Evolutionary conservation across 169 alveolate species (phyloP), one percentile per base, ranked within the genome.

Genomic region (Eimeria acervulina): DNA sequence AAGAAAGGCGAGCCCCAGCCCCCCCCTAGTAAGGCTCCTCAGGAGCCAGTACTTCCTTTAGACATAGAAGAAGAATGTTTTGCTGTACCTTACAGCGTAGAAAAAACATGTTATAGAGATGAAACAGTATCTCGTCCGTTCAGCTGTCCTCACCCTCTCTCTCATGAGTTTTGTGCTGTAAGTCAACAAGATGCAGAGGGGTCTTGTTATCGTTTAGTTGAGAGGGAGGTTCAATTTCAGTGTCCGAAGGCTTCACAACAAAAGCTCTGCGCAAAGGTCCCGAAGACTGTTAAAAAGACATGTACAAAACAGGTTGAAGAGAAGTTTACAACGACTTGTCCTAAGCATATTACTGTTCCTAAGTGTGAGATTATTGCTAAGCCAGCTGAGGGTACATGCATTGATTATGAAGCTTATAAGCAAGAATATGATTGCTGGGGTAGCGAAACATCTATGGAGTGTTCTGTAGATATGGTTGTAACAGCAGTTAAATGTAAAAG

Each of bases 341-440:
- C 96, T 10, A 90, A 80, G 33, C 68, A 44, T 44, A 72, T 80
- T 47, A 74, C 63, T 55, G 94, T 85, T 74, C 83, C 94, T 38
- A 87, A 38, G 74, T 94, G 96, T 55, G 92, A 94, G 81, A 81
- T 94, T 47, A 66, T 85, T 42, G 66, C 94, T 63, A 83, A 84
- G 44, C 36, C 72, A 23, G 90, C 68, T 31, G 90, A 66, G 13
- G 96, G 76, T n/a, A 81, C 59, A 8, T 94, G 96, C 89, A 61
- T 85, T 17, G 96, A 94, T 23, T 68, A 83, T 26, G 89, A 90
- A 55, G 78, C 87, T 1, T 51, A 47, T 47, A 83, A 94, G 47
- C 63, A 84, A 36, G 87, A 84, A 42, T 94, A 94, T 87, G 87
- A 83, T 33, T 94, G 96, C 96, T 94, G 96, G 96, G 89, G 87